Conservation (phyloP, 306 rosid species). For the Nissolia schottii region DNA sequence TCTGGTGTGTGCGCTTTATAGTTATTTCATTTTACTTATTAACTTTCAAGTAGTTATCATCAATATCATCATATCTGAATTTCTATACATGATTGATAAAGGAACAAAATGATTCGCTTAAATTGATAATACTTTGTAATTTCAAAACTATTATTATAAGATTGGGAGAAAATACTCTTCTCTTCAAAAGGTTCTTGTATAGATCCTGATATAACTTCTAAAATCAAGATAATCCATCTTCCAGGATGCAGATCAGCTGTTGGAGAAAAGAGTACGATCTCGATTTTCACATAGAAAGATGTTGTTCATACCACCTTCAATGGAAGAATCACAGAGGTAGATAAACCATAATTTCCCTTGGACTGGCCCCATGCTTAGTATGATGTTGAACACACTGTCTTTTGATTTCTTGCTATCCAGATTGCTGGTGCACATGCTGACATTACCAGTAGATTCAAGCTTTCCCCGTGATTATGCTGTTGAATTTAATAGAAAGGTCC, state of each 20-base stretch:
- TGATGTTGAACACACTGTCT: conserved; percentile 12
- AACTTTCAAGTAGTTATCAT: conserved; percentile 1
- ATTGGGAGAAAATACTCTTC: not conserved
- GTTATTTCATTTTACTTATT: conserved; percentile 17
- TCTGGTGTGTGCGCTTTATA: conserved; percentile 52
- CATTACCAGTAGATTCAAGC: conserved; percentile 59
- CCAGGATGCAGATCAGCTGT: conserved; percentile 95
- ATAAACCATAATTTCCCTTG: conserved; percentile 12
- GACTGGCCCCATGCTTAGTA: conserved; percentile 5
- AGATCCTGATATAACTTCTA: conserved; percentile 9
- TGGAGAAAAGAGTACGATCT: conserved; percentile 94
- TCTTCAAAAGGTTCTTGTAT: conserved; percentile 8
- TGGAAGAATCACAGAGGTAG: conserved; percentile 61
- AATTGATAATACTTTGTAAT: conserved; percentile 5
- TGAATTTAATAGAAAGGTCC: conserved; percentile 59
- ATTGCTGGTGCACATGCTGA: conserved; percentile 64
- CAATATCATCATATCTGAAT: conserved; percentile 2
- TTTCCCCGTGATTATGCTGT: conserved; percentile 64
- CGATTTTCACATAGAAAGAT: conserved; percentile 93
- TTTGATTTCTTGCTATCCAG: conserved; percentile 42
- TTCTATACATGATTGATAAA: not conserved
- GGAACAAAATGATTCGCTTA: not conserved
- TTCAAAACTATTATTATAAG: conserved; percentile 1
- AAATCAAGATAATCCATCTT: conserved; percentile 8
- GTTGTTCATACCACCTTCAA: conserved; percentile 72